Evolutionary conservation across 1,284 basidiomycete species (phyloP), one percentile per base, ranked within the genome.

Genomic region (Tilletia caries): DNA sequence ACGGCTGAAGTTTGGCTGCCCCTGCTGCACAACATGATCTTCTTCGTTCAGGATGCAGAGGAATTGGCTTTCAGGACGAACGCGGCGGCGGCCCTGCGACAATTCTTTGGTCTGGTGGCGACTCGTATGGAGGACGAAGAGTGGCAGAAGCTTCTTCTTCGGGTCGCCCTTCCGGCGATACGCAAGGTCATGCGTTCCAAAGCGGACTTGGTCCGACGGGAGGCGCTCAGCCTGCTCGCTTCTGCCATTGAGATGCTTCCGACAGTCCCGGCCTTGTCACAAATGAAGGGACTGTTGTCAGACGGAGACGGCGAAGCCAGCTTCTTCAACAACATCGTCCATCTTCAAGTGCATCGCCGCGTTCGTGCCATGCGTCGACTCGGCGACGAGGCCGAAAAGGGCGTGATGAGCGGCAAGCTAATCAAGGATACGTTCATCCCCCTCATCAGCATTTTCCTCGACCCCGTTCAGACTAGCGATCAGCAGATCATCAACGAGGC

Each of bases 241-340:
- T 88, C 91, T 74, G 90, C 91, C 0, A 89, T 95, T 2, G 85
- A 87, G 48, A 69, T 76, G 37, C 73, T 82, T 27, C 84, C 86
- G 1, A 83, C 86, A n/a, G 85, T 93, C 25, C 82, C 84, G 0
- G 84, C 87, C 1, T 85, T 97, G 50, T 88, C 88, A 64, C 93
- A 97, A 79, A 90, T 97, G 89, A 87, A 85, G 6, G 87, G 89
- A 12, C 85, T 98, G 12, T 87, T 97, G n/a, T 92, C 91, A 3
- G 89, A 87, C 20, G 94, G 92, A 0, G 95, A 98, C 79, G 91
- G 92, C 64, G 96, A 98, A 83, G 94, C 93, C 33, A 95, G 91
- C 82, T 95, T 98, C 85, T 98, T 99, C 87, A 90, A 91, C 86
- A 98, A 99, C 84, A 89, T 98, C 66, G 89, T 92, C 74, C 96